Evolutionary conservation across 805 yeast genomes (phyloP), one percentile per base, ranked within the genome.

Genomic region (Kuraishia capsulata): DNA sequence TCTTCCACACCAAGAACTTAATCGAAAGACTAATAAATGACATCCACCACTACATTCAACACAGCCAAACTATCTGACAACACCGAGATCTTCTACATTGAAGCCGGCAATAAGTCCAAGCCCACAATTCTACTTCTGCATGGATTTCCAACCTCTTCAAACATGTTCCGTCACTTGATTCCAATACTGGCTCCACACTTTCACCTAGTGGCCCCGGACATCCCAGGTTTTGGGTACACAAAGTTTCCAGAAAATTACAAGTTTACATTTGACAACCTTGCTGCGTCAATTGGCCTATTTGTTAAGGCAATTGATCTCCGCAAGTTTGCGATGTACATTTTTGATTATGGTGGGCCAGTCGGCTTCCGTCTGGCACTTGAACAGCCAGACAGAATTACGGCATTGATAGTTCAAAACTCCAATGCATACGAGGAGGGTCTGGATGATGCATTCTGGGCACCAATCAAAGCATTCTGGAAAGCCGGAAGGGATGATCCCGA

Each of bases 271-370:
- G 63, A 47, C 4, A 50, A 43, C 23, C 28, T 67, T 20, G 49
- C 67, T 3, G 47, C 52, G 13, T 44, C 65, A 2, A 46, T 65
- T 30, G 59, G 44, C 8, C 44, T 46, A 16, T 61, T 67, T 39
- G 43, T 62, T 20, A 49, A 53, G 10, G 42, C 35, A 2, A 40
- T 64, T 21, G 44, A 43, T 1, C 42, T 64, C 25, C 38, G 44
- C 5, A 56, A 52, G 33, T 64, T 56, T 36, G 46, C 52, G 13
- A 42, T 65, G 17, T 67, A 63, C 43, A 43, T 65, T 18, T 66
- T 67, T 44, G 73, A 67, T 44, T 67, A 67, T 42, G 72, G 73
- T 30, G 58, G 70, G 8, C 72, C 72, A 8, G 56, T 58, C 5
- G 71, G 63, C 0, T 51, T 56, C 29, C 54, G 71, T 37, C 42